Conservation (phyloP, 768 basidiomycete species). For the Mycena crocata region DNA sequence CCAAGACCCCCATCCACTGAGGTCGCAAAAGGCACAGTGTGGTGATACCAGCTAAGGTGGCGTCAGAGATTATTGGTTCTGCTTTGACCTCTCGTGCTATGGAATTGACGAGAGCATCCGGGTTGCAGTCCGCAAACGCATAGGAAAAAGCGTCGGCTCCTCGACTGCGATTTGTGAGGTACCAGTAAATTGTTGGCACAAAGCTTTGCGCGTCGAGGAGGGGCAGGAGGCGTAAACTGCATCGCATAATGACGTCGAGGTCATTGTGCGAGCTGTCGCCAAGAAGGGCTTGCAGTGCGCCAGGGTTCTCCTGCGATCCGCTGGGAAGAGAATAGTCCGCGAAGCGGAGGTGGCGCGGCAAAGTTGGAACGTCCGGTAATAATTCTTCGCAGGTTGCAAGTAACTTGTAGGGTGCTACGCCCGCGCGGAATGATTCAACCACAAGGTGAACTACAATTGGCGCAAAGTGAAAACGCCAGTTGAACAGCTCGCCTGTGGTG, state of each 20-base stretch:
- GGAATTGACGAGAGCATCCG: neutral
- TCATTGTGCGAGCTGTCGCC: neutral
- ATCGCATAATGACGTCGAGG: constrained; percentile 14
- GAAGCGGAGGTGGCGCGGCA: neutral
- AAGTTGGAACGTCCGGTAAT: neutral
- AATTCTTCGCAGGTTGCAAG: constrained; percentile 5
- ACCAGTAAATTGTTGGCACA: constrained; percentile 15
- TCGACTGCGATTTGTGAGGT: neutral
- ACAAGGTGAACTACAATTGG: neutral
- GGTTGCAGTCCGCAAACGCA: constrained; percentile 1
- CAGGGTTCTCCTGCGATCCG: neutral
- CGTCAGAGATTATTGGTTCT: neutral
- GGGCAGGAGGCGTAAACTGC: constrained; percentile 12
- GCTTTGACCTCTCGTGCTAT: neutral
- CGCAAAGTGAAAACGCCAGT: neutral
- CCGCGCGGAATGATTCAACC: neutral
- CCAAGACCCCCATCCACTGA: neutral
- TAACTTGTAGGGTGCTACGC: neutral
- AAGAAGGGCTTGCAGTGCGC: neutral
- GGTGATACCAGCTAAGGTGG: neutral
- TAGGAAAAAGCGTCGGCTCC: neutral
- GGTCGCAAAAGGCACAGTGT: constrained; percentile 4
- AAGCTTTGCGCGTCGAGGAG: neutral
- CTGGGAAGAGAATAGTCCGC: neutral
- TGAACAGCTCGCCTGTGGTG: neutral